Evolutionary conservation across 108 stramenopile species (phyloP).

Genomic region (Cyclotella kingstonii): DNA sequence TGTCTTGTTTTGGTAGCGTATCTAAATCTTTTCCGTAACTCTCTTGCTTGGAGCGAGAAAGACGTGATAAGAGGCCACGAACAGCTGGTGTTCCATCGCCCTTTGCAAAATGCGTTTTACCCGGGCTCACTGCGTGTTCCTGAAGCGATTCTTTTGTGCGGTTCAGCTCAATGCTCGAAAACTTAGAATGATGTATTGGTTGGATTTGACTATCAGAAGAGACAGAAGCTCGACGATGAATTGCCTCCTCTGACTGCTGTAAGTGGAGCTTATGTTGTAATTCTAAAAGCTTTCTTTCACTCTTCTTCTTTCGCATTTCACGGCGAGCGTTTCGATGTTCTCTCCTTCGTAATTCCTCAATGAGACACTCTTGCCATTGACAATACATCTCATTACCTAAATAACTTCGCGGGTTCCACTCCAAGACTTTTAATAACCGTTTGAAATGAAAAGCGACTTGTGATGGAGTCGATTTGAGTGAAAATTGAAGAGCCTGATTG

Average conservation of each 20-base stretch:
- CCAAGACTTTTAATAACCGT: slow-evolving; percentile 65
- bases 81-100: slow-evolving; percentile 11
- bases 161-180: background rate
- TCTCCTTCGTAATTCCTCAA: slow-evolving; percentile 54
- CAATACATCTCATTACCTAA: slow-evolving; percentile 71
- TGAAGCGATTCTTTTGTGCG: background rate
- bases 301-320: slow-evolving; percentile 28
- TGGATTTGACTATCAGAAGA: slow-evolving; percentile 2
- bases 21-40: slow-evolving; percentile 27
- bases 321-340: slow-evolving; percentile 51
- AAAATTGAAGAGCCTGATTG: slow-evolving; percentile 64
- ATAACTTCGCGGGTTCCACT: slow-evolving; percentile 63
- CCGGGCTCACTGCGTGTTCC: background rate
- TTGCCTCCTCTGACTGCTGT: slow-evolving; percentile 33
- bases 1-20: slow-evolving; percentile 8
- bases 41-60: slow-evolving; percentile 22
- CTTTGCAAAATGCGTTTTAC: slow-evolving; percentile 1
- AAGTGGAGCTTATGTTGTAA: slow-evolving; percentile 64
- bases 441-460: slow-evolving; percentile 90
- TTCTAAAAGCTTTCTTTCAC: slow-evolving; percentile 61
- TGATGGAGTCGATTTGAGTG: slow-evolving; percentile 69
- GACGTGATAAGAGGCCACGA: slow-evolving; percentile 37
- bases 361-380: slow-evolving; percentile 72
- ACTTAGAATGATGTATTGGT: background rate
- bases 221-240: slow-evolving; percentile 11